Evolutionary conservation across 306 rosid genomes (phyloP).

Genomic region (Citrullus amarus): DNA sequence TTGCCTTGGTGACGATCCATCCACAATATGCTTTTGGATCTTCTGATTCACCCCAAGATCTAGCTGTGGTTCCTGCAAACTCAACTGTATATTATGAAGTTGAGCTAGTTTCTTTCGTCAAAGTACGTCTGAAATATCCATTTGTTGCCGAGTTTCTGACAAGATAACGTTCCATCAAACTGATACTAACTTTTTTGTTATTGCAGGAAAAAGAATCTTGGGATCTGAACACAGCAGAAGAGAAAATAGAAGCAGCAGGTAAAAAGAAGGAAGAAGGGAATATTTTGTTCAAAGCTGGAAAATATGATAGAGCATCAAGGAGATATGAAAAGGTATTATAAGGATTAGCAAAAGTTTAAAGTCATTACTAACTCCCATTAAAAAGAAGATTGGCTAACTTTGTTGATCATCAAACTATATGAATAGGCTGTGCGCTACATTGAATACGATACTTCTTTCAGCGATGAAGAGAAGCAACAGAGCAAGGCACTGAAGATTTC

Average conservation of each 20-base stretch:
- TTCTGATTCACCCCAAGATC: conserved; percentile 43
- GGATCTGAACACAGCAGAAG: conserved; percentile 29
- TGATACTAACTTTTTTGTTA: neutral
- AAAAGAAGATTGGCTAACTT: neutral
- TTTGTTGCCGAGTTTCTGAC: neutral
- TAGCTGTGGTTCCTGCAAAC: conserved; percentile 65
- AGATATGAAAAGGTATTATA: conserved; percentile 26
- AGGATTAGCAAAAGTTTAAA: neutral
- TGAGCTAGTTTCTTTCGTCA: conserved; percentile 65
- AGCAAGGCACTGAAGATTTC: conserved; percentile 17
- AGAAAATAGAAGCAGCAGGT: conserved; percentile 31
- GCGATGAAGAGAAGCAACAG: conserved; percentile 29
- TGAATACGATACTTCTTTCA: conserved; percentile 26
- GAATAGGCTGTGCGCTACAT: conserved; percentile 20
- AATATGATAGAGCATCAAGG: conserved; percentile 35
- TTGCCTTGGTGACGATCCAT: conserved; percentile 48
- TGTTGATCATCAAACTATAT: neutral
- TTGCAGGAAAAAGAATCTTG: conserved; percentile 36
- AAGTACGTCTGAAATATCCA: conserved; percentile 26
- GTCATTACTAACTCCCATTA: neutral
- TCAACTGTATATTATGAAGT: conserved; percentile 56
- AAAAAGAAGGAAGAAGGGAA: conserved; percentile 42
- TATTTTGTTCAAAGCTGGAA: conserved; percentile 26
- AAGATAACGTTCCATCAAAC: neutral
- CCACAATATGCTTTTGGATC: conserved; percentile 79